Base-by-base conservation (phyloP, 2,329 filamentous ascomycete genomes). In the Penicillium oxalicum region DNA sequence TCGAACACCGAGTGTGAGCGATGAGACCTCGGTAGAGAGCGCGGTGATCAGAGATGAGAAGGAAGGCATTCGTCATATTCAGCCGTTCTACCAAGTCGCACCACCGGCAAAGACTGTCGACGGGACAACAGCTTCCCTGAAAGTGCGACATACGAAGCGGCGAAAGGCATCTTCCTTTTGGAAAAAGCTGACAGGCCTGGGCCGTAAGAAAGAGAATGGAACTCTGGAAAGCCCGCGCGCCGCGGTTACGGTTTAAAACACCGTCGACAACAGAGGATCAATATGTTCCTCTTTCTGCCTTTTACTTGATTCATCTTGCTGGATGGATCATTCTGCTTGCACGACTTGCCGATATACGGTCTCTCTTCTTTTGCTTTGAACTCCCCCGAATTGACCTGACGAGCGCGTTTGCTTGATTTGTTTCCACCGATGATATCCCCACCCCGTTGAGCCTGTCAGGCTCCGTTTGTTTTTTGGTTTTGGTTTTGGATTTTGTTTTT, bases 131-230 rank as follows among this genome's bases (percentile, higher is more conserved):
- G 11, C 29, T 11, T 7, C 29, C 29, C 11, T 32, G 29, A 5
- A 32, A 8, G 29, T 4, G 4, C 29, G 11, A 8, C 37, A 33
- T 24, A 39, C 42, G 8, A 35, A 47, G 9, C 47, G 50, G 26
- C 44, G 49, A 13, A 45, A 49, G 9, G 58, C 57, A 1, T 56
- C 55, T n/a, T 27, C 52, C n/a, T 37, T 60, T 12, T 36, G 58
- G 39, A 55, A 48, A 44, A 58, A 45, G 37, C 49, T 60, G 51
- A 40, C 57, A 28, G 58, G 58, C 5, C 29, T 59, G 4, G 27
- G 43, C 5, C 34, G 25, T 9, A 44, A 13, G 35, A 39, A 36
- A 11, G 34, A 39, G n/a, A 35, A 13, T 6, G 35, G 9, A 9
- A 7, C 9, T 9, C 24, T 45, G 4, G 43, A 45, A 28, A 13